These are phyloP conservation scores for Aureobasidium mangrovei DNA, from an alignment of 2,329 filamentous ascomycete species.

Conservation along the genomic window DNA sequence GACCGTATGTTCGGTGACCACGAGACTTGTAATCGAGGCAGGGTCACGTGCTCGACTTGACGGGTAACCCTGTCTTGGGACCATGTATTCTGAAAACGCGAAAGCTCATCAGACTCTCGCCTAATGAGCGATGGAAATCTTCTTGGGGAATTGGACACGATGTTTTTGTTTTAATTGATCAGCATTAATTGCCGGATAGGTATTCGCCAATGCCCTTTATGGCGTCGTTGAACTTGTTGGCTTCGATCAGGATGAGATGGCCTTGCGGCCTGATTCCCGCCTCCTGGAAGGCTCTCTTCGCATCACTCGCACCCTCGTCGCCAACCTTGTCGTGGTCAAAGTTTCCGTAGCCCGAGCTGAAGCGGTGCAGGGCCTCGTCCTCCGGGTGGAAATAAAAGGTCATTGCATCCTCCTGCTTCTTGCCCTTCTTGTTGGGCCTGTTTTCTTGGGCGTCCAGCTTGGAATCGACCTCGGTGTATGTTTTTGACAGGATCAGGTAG, in stretches of 20 bases:
- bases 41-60: no score
- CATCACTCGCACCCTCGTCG: slow-evolving; percentile 74
- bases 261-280: slow-evolving; percentile 78
- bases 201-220: slow-evolving; percentile 70
- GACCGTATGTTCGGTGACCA: no score
- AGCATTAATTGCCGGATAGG: slow-evolving; percentile 32
- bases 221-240: slow-evolving; percentile 62
- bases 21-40: no score
- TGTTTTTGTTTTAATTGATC: background rate
- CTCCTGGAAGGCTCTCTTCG: slow-evolving; percentile 91
- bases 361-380: slow-evolving; percentile 76
- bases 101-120: no score
- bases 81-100: no score
- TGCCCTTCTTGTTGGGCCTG: slow-evolving; percentile 56
- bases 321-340: slow-evolving; percentile 72
- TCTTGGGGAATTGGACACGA: no score
- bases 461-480: slow-evolving; percentile 82
- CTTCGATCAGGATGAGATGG: slow-evolving; percentile 80
- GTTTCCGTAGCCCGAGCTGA: slow-evolving; percentile 60
- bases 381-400: slow-evolving; percentile 92
- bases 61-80: no score
- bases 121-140: no score
- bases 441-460: slow-evolving; percentile 60
- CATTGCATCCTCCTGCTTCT: slow-evolving; percentile 40
- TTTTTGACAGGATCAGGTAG: slow-evolving; percentile 85